Evolutionary conservation across 2,329 filamentous ascomycete genomes (phyloP).

Genomic region (Diaporthe citriasiana): DNA sequence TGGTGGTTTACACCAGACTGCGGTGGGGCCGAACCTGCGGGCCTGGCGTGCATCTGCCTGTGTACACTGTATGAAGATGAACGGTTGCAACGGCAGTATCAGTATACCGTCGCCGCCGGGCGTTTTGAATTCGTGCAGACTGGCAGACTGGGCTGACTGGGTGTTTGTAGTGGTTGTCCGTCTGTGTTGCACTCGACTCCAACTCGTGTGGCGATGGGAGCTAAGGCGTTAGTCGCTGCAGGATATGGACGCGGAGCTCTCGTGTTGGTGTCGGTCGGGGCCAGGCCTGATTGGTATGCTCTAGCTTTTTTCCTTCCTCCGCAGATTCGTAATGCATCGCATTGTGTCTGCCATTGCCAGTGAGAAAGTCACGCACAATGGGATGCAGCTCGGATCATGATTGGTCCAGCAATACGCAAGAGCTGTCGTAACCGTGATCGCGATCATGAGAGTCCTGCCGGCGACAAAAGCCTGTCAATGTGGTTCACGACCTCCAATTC

Average conservation of each 20-base stretch:
- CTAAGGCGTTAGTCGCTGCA: conserved; percentile 27
- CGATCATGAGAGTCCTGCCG: conserved; percentile 8
- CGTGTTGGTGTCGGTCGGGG: conserved; percentile 23
- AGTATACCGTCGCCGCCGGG: conserved; percentile 12
- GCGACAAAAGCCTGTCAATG: conserved; percentile 3
- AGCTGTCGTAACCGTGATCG: conserved; percentile 19
- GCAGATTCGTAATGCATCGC: conserved; percentile 25
- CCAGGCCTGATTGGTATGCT: conserved; percentile 24
- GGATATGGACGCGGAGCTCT: conserved; percentile 21
- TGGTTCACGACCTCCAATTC: neutral
- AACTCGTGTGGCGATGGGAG: conserved; percentile 20
- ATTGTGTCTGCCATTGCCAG: conserved; percentile 8
- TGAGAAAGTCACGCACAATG: neutral
- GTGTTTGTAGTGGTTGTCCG: neutral
- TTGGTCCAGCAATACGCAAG: conserved; percentile 18
- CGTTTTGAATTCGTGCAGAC: conserved; percentile 28
- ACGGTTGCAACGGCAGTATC: conserved; percentile 17
- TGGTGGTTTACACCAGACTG: conserved; percentile 33
- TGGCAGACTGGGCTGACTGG: too few species aligned
- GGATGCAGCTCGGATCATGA: conserved; percentile 7
- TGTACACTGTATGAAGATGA: conserved; percentile 17
- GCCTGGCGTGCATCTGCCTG: conserved; percentile 16
- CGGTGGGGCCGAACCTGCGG: conserved; percentile 33
- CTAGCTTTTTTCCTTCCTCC: conserved; percentile 21
- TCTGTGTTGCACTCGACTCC: conserved; percentile 24